Conservation (phyloP, 2,329 filamentous ascomycete species). For the Exophiala sp. region DNA sequence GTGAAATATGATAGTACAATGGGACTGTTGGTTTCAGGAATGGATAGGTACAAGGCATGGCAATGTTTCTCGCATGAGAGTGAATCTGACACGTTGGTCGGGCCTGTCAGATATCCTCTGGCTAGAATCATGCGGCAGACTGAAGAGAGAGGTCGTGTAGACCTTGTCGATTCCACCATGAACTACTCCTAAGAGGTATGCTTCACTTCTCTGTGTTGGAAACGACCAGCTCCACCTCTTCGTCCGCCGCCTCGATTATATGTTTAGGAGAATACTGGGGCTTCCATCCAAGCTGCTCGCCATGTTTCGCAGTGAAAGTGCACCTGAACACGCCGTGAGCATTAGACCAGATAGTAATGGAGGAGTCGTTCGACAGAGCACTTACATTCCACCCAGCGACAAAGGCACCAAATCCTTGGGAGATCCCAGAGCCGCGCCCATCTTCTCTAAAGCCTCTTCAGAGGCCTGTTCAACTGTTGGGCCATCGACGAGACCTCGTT, state of each 20-base stretch:
- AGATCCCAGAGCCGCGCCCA: conserved; percentile 39
- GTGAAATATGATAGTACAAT: too few species aligned
- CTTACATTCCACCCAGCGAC: conserved; percentile 43
- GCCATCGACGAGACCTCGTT: conserved; percentile 38
- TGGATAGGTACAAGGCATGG: too few species aligned
- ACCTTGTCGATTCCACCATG: too few species aligned
- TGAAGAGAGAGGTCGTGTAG: too few species aligned
- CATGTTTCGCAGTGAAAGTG: conserved; percentile 40
- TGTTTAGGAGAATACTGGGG: conserved; percentile 41
- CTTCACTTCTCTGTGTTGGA: background rate
- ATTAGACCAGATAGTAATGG: background rate
- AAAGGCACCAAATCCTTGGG: conserved; percentile 37
- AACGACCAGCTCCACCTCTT: conserved; percentile 44
- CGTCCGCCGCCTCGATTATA: conserved; percentile 43
- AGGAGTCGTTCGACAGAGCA: background rate
- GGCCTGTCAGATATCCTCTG: too few species aligned
- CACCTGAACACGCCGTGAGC: conserved; percentile 33
- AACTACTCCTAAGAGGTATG: too few species aligned
- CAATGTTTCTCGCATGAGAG: too few species aligned
- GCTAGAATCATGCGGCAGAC: too few species aligned
- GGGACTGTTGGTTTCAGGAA: too few species aligned
- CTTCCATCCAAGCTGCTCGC: conserved; percentile 43
- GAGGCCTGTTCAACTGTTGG: conserved; percentile 36
- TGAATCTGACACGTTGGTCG: too few species aligned
- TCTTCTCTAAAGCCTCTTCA: conserved; percentile 35